phyloP scores from a whole-genome alignment of 2,329 filamentous ascomycete genomes.

The Hyphodiscus sp. region DNA sequence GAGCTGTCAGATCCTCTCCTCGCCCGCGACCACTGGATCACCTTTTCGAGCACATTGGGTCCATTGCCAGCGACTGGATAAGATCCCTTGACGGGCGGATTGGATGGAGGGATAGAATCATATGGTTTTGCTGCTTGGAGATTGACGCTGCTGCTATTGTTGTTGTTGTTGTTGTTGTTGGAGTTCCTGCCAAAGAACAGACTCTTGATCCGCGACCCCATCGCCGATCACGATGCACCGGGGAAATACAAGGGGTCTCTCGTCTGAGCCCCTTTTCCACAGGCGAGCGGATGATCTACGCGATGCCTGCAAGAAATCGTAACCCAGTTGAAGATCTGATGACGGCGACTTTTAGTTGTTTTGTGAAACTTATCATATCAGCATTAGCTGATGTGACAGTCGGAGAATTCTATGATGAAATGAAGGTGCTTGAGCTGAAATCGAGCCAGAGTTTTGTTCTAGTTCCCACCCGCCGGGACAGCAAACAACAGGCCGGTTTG shows the following conservation, averaged over 20 bases:
- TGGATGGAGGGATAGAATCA: constrained; percentile 32
- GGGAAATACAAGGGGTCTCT: no score
- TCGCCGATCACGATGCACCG: constrained; percentile 1
- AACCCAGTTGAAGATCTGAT: not conserved
- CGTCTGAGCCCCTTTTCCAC: no score
- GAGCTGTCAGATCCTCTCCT: constrained; percentile 27
- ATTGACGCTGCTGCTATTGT: not conserved
- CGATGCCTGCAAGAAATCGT: not conserved
- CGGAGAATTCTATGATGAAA: not conserved
- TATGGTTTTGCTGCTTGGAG: constrained; percentile 34
- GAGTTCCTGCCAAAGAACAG: constrained; percentile 12
- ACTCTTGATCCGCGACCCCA: constrained; percentile 10
- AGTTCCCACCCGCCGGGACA: no score
- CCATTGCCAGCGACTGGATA: constrained; percentile 38
- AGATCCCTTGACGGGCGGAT: constrained; percentile 35
- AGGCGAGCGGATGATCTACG: constrained; percentile 10
- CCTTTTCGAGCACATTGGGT: constrained; percentile 31
- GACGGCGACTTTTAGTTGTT: no score
- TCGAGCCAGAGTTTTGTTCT: no score
- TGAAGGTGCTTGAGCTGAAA: not conserved
- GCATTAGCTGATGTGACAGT: no score
- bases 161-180: not conserved
- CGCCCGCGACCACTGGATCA: constrained; percentile 27
- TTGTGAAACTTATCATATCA: no score
- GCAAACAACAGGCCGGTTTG: no score